Base-by-base conservation (phyloP, 2,329 filamentous ascomycete genomes). In the Orbilia javanica region DNA sequence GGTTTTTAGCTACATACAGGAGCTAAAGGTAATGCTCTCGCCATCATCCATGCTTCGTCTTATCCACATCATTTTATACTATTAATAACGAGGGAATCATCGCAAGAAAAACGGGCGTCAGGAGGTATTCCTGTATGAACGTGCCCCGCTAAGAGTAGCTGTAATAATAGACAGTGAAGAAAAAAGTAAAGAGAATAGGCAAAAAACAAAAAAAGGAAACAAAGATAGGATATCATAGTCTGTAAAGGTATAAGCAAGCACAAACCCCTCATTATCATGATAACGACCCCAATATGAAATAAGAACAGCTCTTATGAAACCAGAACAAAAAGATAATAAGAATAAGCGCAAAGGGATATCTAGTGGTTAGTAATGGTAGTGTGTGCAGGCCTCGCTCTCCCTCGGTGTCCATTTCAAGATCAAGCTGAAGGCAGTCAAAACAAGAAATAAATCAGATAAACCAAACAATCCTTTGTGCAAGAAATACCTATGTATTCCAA, bases 261-360 rank as follows among this genome's bases (percentile, higher is more conserved):
- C 42, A 22, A 34, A 60, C 55, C 55, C 55, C 55, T 60, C 55
- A 60, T 60, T 60, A 60, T 60, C 55, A 42, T 60, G 55, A 60
- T 20, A 27, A n/a, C 55, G 20, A 60, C 55, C 55, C 55, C 55
- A 60, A 27, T 42, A 60, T 25, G 55, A 42, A 48, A 42, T 60
- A 34, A 31, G 42, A 60, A 36, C 52, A 60, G 53, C 13, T 60
- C 20, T 39, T 22, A 42, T 22, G 50, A 25, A n/a, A 57, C 53
- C 36, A 20, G 53, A 57, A 57, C 4, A 15, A 25, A 18, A 42
- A 39, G 13, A 50, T 4, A 50, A 11, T n/a, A 60, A 42, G 31
- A 42, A 60, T 22, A 60, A 60, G 42, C 18, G 55, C 18, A 20
- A 11, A 60, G 31, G 55, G 55, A 60, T 60, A 60, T 60, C 55